Conservation (phyloP, 345 rosid species). For the Firmiana major region DNA sequence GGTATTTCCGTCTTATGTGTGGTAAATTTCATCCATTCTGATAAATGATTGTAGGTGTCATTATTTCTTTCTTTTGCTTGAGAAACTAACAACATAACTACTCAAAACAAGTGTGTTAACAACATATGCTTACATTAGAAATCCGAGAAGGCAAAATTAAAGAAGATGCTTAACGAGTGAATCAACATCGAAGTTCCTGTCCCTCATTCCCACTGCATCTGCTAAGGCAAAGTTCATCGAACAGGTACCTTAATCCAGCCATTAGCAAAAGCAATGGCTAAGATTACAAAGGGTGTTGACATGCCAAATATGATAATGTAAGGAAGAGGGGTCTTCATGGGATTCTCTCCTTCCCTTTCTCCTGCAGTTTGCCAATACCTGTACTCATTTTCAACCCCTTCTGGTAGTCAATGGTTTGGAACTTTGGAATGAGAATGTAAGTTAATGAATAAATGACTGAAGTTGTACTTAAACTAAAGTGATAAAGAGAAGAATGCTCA, state of each 20-base stretch:
- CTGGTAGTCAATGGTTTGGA: not conserved
- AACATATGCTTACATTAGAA: conserved; percentile 12
- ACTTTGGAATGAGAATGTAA: not conserved
- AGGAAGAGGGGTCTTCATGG: conserved; percentile 90
- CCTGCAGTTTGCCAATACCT: conserved; percentile 95
- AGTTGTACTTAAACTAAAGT: no score
- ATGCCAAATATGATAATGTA: conserved; percentile 83
- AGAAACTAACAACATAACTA: no score
- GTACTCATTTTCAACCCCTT: conserved; percentile 21
- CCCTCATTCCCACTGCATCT: not conserved
- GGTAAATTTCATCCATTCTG: no score
- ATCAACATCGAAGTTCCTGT: not conserved
- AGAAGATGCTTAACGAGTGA: not conserved
- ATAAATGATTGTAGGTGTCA: no score
- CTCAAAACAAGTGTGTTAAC: not conserved
- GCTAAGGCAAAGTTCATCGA: conserved; percentile 36
- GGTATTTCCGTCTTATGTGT: not conserved
- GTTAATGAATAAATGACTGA: not conserved
- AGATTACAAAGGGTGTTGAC: conserved; percentile 91
- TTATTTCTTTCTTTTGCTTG: no score
- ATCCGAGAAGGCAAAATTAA: conserved; percentile 2
- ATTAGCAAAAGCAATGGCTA: conserved; percentile 87
- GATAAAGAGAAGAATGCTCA: conserved; percentile 20
- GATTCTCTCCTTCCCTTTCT: conserved; percentile 91
- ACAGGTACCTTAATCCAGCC: conserved; percentile 93